Conservation (phyloP, 176 grass and related monocot genomes). For the Hyparrhenia diplandra region DNA sequence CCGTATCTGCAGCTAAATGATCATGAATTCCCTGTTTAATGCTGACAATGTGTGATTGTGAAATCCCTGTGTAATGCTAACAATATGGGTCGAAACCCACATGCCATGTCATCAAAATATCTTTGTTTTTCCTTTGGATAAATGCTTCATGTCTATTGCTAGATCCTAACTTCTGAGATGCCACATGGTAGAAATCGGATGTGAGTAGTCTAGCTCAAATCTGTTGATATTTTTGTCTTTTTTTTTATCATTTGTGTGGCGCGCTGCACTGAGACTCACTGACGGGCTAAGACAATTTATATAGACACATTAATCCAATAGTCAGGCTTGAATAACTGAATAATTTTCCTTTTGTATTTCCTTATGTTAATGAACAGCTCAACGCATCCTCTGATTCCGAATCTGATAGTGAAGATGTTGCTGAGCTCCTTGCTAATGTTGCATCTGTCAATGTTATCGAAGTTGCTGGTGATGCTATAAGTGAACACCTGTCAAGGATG, state of each 20-base stretch:
- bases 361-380: constrained; percentile 46
- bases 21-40: background rate
- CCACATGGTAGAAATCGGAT: background rate
- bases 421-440: constrained; percentile 32
- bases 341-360: constrained; percentile 26
- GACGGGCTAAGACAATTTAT: background rate
- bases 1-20: background rate
- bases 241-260: background rate
- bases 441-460: constrained; percentile 26
- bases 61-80: background rate
- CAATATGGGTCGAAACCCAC: background rate
- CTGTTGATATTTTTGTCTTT: background rate
- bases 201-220: background rate
- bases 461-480: constrained; percentile 40
- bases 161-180: background rate
- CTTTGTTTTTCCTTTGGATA: background rate
- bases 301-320: constrained; percentile 10
- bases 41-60: background rate
- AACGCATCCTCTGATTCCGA: constrained; percentile 50
- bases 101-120: background rate
- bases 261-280: background rate
- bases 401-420: constrained; percentile 52
- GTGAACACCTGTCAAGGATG: constrained; percentile 50
- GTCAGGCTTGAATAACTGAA: constrained; percentile 13
- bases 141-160: constrained; percentile 20